Evolutionary conservation across 495 filamentous ascomycete species (phyloP).

Genomic region (Cairneyella variabilis): DNA sequence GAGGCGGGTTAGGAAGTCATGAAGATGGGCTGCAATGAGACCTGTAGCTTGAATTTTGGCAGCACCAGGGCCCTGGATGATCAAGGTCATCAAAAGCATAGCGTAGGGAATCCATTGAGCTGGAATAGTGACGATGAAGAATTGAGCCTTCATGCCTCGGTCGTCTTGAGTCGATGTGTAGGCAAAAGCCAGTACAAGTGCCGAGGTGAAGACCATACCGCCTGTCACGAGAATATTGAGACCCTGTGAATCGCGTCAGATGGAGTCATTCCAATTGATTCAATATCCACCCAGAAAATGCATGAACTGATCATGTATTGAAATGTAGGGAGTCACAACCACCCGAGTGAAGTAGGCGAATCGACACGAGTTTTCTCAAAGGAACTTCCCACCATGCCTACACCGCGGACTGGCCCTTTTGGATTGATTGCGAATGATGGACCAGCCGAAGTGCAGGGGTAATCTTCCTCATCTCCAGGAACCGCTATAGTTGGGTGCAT

Average conservation of each 20-base stretch:
- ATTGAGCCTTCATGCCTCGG: constrained; percentile 61
- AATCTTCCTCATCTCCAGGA: constrained; percentile 98
- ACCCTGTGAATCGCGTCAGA: constrained; percentile 31
- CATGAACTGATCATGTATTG: constrained; percentile 11
- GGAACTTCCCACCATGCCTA: constrained; percentile 84
- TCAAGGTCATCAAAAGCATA: constrained; percentile 65
- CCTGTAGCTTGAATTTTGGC: constrained; percentile 60
- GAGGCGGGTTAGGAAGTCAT: constrained; percentile 78
- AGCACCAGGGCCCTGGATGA: constrained; percentile 45
- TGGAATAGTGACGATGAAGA: constrained; percentile 75
- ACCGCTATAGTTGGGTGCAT: constrained; percentile 76
- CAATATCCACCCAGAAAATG: constrained; percentile 9
- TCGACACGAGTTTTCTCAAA: constrained; percentile 75
- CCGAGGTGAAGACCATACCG: constrained; percentile 52
- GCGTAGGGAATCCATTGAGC: constrained; percentile 71
- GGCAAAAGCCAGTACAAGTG: constrained; percentile 69
- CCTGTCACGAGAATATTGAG: constrained; percentile 48
- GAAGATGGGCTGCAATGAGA: constrained; percentile 75
- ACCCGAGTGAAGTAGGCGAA: constrained; percentile 60
- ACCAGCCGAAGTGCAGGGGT: constrained; percentile 72
- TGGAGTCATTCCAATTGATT: not conserved
- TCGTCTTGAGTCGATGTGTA: constrained; percentile 84
- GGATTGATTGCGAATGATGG: constrained; percentile 77
- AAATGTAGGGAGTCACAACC: constrained; percentile 90
- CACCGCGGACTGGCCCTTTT: constrained; percentile 67